These are phyloP conservation scores for Lyophyllum decastes DNA, from an alignment of 768 basidiomycete species.

Conservation along the genomic window DNA sequence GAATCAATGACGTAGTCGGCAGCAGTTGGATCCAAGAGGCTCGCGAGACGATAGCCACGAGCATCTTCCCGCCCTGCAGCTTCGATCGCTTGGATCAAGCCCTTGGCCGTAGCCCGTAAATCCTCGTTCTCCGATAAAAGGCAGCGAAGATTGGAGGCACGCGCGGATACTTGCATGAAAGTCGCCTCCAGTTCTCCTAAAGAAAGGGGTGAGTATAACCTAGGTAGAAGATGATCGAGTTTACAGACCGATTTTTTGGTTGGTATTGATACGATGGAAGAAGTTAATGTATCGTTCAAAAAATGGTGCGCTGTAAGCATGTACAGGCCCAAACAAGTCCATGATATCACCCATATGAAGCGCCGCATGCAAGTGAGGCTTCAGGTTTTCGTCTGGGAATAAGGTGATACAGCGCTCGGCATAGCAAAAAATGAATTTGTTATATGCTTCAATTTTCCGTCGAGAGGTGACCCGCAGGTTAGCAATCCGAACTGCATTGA, in stretches of 20 bases:
- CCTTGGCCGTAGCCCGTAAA: background rate
- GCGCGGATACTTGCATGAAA: conserved; percentile 6
- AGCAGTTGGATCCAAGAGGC: conserved; percentile 7
- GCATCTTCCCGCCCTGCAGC: conserved; percentile 5
- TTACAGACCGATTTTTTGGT: conserved; percentile 14
- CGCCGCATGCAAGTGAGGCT: conserved; percentile 31
- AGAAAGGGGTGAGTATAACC: background rate
- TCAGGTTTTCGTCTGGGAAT: conserved; percentile 23
- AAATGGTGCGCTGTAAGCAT: too few species aligned
- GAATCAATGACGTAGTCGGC: conserved; percentile 1
- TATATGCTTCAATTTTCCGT: conserved; percentile 7
- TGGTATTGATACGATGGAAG: conserved; percentile 20
- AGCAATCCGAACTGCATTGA: conserved; percentile 22
- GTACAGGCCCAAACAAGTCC: too few species aligned
- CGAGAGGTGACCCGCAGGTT: conserved; percentile 15
- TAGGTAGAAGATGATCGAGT: background rate
- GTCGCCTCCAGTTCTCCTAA: conserved; percentile 14
- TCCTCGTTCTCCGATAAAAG: conserved; percentile 7
- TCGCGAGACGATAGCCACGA: conserved; percentile 10
- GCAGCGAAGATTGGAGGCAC: conserved; percentile 11
- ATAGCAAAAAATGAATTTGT: conserved; percentile 18
- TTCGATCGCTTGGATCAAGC: conserved; percentile 1
- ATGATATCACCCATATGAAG: too few species aligned
- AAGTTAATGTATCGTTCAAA: conserved; percentile 22
- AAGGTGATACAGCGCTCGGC: conserved; percentile 16